Evolutionary conservation across 495 filamentous ascomycete species (phyloP), one percentile per base, ranked within the genome.

Genomic region (Penicillium pancosmium): DNA sequence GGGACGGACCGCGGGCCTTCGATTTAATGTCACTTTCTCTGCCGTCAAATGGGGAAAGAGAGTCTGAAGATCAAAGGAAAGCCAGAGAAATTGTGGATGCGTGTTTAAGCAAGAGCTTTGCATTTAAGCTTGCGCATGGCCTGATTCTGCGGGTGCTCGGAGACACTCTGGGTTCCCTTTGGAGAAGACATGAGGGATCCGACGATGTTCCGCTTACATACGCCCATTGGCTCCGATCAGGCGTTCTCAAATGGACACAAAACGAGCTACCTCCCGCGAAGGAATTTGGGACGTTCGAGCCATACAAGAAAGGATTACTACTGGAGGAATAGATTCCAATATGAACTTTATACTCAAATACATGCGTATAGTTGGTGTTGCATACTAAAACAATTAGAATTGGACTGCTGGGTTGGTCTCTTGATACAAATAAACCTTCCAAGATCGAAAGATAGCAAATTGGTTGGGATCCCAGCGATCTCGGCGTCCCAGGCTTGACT

Each of bases 51-150:
- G 80, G 77, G 11, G 76, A 80, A 59, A 59, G 53, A 34, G 79
- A 83, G 62, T 80, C 57, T 41, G 66, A 58, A n/a, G 76, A 84
- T 5, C 83, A 86, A 67, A 73, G 64, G 51, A 63, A 68, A 51
- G 78, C 80, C 2, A 62, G 80, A 35, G 74, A 79, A 64, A 77
- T 83, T 50, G 79, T 86, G 0, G 79, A 82, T 58, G 70, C 59
- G 19, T 80, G 78, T 52, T 59, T 84, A 52, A 61, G 54, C 44
- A 72, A 61, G 56, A 80, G 79, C 54, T 83, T 79, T 64, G 76
- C 71, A 13, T 78, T 83, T 57, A 84, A 84, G 69, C 62, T 86
- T 13, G 81, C 78, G 1, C 81, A 84, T 65, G 81, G 81, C 0
- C 55, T 82, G 31, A 82, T 82, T 36, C 47, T 82, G 27, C 68